Evolutionary conservation across 1,284 basidiomycete genomes (phyloP), one percentile per base, ranked within the genome.

Genomic region (Athelia psychrophila): DNA sequence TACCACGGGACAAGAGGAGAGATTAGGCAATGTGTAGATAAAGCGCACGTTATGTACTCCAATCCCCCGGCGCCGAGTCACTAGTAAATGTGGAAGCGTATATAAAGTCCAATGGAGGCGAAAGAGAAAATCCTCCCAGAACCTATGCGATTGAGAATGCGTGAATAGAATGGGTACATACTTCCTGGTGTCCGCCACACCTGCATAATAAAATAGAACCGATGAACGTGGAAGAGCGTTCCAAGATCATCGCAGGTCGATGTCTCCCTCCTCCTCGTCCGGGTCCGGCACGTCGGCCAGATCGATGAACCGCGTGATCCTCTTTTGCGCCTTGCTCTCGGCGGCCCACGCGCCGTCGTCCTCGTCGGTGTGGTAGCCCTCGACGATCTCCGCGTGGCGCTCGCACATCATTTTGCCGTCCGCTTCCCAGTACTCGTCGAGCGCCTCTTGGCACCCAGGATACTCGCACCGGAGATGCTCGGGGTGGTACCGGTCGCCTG

Each of bases 391-490:
- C 45, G 79, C 86, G 68, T 95, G 92, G 49, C 76, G 71, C 69
- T 94, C 91, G 64, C 93, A 95, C 51, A 89, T 72, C 81, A 92
- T 89, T 63, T 80, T 73, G 9, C 88, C 87, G 49, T 87, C 88
- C 13, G 93, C 77, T 65, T 94, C 92, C 82, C 88, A 95, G 63
- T 95, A 95, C 64, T 94, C 92, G 57, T 77, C 77, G 52, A 91
- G 69, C 56, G 71, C 69, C 65, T 82, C 79, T 42, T 67, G 68
- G 67, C 88, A 91, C 56, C 81, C 80, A 12, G 72, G 68, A 64
- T 79, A 77, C 67, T 89, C 86, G 66, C 87, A 90, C 16, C 81
- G 71, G 60, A 95, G 78, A 63, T 94, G 91, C 53, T 90, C 88
- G 2, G 92, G 90, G 64, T 95, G 93, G 70, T 88, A 95, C 32